Evolutionary conservation across 73 alveolate genomes (phyloP).

Genomic region (Paramecium tetraurelia): DNA sequence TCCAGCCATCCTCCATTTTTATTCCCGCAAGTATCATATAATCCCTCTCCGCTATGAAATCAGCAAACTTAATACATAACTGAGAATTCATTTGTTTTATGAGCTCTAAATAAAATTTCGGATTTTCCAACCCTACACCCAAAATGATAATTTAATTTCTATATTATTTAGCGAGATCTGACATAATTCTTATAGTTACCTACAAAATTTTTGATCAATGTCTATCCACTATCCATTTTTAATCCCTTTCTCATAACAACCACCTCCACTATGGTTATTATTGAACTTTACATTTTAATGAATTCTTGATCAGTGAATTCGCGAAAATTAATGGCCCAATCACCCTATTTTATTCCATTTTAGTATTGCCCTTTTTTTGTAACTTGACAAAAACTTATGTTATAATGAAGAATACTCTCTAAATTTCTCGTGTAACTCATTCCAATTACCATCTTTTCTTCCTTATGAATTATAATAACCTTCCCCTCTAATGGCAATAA

Average conservation of each 20-base stretch:
- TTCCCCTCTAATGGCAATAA: background rate
- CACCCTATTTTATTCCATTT: background rate
- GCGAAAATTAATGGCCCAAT: background rate
- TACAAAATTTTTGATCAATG: background rate
- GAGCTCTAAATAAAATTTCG: background rate
- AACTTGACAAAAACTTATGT: background rate
- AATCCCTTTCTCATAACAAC: background rate
- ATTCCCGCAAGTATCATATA: background rate
- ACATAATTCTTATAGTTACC: background rate
- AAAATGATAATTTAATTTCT: background rate
- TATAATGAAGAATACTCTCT: background rate
- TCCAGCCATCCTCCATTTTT: background rate
- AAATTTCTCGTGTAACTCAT: background rate
- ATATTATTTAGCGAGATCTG: background rate
- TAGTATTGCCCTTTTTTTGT: background rate
- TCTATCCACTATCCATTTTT: background rate
- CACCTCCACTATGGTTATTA: background rate
- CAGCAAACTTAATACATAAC: background rate
- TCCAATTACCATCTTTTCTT: background rate
- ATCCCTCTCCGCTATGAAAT: background rate
- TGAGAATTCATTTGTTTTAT: background rate
- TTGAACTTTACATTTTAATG: background rate
- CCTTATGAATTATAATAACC: background rate
- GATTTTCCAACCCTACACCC: background rate
- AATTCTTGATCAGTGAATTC: background rate